Base-by-base conservation (phyloP, 2,329 filamentous ascomycete genomes). In the Pseudogymnoascus sp. region DNA sequence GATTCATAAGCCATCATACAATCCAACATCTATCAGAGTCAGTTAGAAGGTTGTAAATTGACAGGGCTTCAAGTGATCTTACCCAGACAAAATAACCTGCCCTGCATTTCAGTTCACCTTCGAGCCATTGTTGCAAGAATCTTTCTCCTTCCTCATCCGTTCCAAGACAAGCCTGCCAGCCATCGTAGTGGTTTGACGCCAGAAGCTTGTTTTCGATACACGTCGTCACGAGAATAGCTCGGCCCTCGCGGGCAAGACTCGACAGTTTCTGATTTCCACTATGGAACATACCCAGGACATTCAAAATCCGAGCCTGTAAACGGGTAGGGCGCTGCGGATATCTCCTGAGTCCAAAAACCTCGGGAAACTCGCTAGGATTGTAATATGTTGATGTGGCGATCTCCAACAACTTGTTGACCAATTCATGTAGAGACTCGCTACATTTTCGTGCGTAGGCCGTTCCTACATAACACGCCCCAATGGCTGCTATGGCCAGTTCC, bases 1-100 rank as follows among this genome's bases (percentile, higher is more conserved):
- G 60, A 62, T 53, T 62, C 25, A 5, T 62, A 62, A 23, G 60
- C 60, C 37, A 62, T 62, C 60, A 62, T 62, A 23, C 60, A 62
- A 53, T 62, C 60, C 5, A 62, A 9, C 60, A 62, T 62, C 60
- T 62, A 40, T 25, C 25, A 11, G 18, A 37, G 5, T 9, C 5
- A 49, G 21, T 62, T 46, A 49, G 60, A 3, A 7, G n/a, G 14
- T 14, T 31, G 9, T 6, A 11, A 18, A 5, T 36, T 62, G 12
- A 6, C 4, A 5, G 28, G n/a, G 3, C 12, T 49, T n/a, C 23
- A 14, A 3, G 23, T 56, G 14, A 21, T 0, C 60, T 37, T 62
- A 62, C 60, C 60, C 60, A 62, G 34, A 62, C 49, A 14, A 62
- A 62, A 53, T 62, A 62, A 11, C 60, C 60, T 25, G 60, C 60